Conservation (phyloP, 352 stramenopile genomes). For the Phytopythium vexans region DNA sequence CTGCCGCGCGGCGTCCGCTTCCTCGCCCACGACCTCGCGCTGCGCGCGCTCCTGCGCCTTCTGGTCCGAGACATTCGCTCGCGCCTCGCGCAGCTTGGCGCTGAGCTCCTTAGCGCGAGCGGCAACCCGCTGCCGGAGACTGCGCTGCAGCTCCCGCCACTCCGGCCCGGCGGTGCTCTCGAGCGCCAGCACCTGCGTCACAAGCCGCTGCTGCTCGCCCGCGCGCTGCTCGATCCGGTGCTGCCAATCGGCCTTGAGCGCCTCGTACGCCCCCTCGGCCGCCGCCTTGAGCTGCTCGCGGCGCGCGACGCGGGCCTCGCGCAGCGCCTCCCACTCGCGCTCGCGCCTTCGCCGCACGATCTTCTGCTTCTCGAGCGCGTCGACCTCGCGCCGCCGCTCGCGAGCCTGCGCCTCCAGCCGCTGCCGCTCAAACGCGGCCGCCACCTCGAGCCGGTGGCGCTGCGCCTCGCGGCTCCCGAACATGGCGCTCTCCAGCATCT, state of each 20-base stretch:
- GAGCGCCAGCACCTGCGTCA: slow-evolving; percentile 46
- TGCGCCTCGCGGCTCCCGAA: slow-evolving; percentile 24
- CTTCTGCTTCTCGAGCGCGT: slow-evolving; percentile 59
- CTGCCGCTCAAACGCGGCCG: slow-evolving; percentile 46
- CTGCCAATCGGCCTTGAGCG: slow-evolving; percentile 44
- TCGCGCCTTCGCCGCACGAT: slow-evolving; percentile 47
- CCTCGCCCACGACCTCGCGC: slow-evolving; percentile 45
- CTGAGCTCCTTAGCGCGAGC: slow-evolving; percentile 33
- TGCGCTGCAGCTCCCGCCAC: slow-evolving; percentile 37
- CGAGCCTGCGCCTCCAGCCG: slow-evolving; percentile 44
- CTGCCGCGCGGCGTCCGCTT: slow-evolving; percentile 41
- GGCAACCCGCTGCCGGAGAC: slow-evolving; percentile 29
- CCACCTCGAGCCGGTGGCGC: slow-evolving; percentile 42
- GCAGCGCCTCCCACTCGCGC: slow-evolving; percentile 60
- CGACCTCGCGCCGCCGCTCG: slow-evolving; percentile 41
- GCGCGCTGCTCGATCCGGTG: slow-evolving; percentile 25
- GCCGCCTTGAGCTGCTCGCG: slow-evolving; percentile 40
- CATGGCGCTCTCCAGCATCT: slow-evolving; percentile 40
- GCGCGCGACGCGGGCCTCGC: slow-evolving; percentile 25
- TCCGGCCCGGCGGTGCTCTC: slow-evolving; percentile 19
- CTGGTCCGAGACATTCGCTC: slow-evolving; percentile 31
- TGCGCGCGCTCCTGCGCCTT: slow-evolving; percentile 53
- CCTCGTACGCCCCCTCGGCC: slow-evolving; percentile 29
- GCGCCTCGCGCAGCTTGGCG: slow-evolving; percentile 43
- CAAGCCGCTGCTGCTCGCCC: slow-evolving; percentile 21